Evolutionary conservation across 108 stramenopile species (phyloP).

Genomic region (Cyclotella sp.): DNA sequence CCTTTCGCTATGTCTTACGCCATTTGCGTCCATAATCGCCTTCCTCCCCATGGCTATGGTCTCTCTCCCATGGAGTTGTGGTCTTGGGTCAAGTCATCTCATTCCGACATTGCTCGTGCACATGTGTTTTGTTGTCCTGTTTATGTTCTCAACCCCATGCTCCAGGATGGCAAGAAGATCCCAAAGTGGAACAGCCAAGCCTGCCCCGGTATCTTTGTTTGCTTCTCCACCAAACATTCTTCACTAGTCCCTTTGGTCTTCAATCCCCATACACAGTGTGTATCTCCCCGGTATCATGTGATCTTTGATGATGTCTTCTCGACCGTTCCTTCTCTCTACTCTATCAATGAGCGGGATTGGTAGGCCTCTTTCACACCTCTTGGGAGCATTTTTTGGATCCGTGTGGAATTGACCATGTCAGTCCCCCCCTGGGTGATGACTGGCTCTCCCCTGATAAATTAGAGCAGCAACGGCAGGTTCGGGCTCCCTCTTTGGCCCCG

Average conservation of each 20-base stretch:
- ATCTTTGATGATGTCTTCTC: conserved; percentile 57
- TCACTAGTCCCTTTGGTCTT: conserved; percentile 38
- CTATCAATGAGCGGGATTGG: neutral
- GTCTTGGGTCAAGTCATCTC: neutral
- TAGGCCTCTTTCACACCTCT: neutral
- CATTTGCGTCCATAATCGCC: conserved; percentile 14
- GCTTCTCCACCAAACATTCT: conserved; percentile 26
- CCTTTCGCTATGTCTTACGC: conserved; percentile 56
- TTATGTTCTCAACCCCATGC: conserved; percentile 60
- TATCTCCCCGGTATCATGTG: conserved; percentile 60
- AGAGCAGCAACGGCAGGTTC: neutral
- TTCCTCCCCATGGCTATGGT: conserved; percentile 37
- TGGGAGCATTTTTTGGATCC: neutral
- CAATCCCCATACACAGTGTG: conserved; percentile 37
- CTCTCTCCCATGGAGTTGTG: conserved; percentile 35
- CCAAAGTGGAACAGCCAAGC: conserved; percentile 60
- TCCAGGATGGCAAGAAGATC: conserved; percentile 68
- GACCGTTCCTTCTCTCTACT: conserved; percentile 22
- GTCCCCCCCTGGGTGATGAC: neutral
- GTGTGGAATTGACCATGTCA: neutral
- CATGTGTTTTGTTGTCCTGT: conserved; percentile 62
- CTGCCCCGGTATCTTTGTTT: conserved; percentile 36
- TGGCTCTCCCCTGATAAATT: neutral
- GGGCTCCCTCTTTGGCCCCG: neutral
- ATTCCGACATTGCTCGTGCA: conserved; percentile 24